phyloP scores from a whole-genome alignment of 768 basidiomycete species.

The Chalciporus sphaerocephalus region DNA sequence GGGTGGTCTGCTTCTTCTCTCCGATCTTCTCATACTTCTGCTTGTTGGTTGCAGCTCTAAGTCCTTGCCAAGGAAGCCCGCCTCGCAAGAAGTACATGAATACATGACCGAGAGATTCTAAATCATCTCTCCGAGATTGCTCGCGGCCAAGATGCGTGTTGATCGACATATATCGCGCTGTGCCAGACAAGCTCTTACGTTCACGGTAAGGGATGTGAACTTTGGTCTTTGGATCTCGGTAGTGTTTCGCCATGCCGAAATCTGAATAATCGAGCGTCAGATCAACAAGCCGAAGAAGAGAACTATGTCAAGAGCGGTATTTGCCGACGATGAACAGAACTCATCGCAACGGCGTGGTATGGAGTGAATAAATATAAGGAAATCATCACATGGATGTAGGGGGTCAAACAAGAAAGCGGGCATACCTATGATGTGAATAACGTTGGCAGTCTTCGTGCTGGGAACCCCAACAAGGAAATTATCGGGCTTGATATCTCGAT shows the following conservation, averaged over 20 bases:
- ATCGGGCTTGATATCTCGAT: constrained; percentile 98
- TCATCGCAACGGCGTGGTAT: background rate
- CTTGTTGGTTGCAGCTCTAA: constrained; percentile 97
- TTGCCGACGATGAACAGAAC: background rate
- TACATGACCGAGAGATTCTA: constrained; percentile 96
- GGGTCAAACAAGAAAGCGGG: constrained; percentile 13
- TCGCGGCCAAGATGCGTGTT: constrained; percentile 97
- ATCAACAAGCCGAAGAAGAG: constrained; percentile 1
- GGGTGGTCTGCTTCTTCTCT: constrained; percentile 95
- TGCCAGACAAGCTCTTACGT: constrained; percentile 93
- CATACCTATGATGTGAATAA: constrained; percentile 82
- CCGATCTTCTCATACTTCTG: constrained; percentile 99
- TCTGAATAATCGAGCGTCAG: constrained; percentile 44
- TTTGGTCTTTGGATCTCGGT: constrained; percentile 96
- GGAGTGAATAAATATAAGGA: constrained; percentile 1
- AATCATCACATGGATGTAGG: constrained; percentile 1
- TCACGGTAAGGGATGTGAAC: constrained; percentile 99
- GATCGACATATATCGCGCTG: constrained; percentile 99
- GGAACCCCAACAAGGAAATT: constrained; percentile 98
- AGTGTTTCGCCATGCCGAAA: constrained; percentile 99
- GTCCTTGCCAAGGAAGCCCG: constrained; percentile 95
- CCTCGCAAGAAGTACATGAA: constrained; percentile 99
- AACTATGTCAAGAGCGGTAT: background rate
- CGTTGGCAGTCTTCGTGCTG: constrained; percentile 84
- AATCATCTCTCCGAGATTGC: constrained; percentile 89